phyloP scores from a whole-genome alignment of 2,329 filamentous ascomycete genomes.

The Calonectria leucothoes region DNA sequence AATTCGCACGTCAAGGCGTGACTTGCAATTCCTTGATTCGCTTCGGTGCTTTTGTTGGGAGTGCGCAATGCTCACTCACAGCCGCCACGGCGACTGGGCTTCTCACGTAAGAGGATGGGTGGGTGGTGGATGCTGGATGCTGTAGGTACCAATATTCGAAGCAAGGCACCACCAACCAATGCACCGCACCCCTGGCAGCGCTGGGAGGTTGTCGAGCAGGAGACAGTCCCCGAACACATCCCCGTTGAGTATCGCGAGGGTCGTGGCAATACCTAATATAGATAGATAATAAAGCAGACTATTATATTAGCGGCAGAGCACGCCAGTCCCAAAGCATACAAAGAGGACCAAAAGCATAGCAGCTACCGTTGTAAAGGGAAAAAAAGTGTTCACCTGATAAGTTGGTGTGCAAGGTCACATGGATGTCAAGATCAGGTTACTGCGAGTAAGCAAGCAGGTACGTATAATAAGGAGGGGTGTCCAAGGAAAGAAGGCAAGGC shows the following conservation, averaged over 20 bases:
- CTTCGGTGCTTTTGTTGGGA: not conserved
- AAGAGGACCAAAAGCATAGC: not conserved
- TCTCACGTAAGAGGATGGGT: conserved; percentile 37
- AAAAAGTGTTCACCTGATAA: conserved; percentile 9
- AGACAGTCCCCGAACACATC: not conserved
- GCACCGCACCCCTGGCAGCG: not conserved
- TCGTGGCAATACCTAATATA: not conserved
- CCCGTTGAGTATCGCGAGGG: not conserved
- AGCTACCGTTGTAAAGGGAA: conserved; percentile 2
- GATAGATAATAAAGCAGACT: not conserved
- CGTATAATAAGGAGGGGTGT: not conserved
- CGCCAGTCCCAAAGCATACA: not conserved
- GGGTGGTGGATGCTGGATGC: conserved; percentile 24
- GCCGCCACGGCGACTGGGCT: not conserved
- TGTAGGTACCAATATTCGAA: conserved; percentile 8
- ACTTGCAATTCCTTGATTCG: not conserved
- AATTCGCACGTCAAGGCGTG: not conserved
- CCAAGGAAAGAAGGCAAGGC: not conserved
- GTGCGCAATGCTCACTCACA: conserved; percentile 8
- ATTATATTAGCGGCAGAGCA: not conserved
- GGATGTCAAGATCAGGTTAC: conserved; percentile 21
- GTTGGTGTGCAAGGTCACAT: conserved; percentile 30
- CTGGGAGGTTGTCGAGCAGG: not conserved
- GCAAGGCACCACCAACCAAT: conserved; percentile 9
- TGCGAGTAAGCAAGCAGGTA: conserved; percentile 9